Percentiles rank a stretch among this genome's conserved stretches.
Evolutionary conservation across 108 stramenopile genomes (phyloP).

Genomic region (Fragilaria radians): DNA sequence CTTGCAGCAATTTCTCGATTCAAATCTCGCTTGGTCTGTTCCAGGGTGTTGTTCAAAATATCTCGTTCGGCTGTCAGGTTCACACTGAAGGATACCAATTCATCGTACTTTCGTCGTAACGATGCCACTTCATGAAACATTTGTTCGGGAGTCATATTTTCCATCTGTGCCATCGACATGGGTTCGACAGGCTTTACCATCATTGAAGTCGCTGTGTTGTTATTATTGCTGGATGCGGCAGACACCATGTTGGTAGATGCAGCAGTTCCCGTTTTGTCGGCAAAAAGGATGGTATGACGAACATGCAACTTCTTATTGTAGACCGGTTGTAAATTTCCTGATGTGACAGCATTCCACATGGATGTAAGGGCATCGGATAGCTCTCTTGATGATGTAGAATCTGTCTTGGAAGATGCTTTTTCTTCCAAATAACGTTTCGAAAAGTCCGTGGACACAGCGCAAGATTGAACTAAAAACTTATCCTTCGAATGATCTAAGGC

Average conservation of each 20-base stretch:
- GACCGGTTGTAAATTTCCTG: conserved; percentile 22
- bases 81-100: conserved; percentile 86
- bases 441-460: conserved; percentile 47
- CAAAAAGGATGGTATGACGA: conserved; percentile 57
- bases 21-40: conserved; percentile 86
- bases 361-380: conserved; percentile 67
- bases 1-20: conserved; percentile 71
- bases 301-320: conserved; percentile 84
- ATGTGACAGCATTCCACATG: conserved; percentile 74
- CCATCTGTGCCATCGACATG: conserved; percentile 22
- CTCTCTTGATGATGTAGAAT: conserved; percentile 29
- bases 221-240: too few species aligned
- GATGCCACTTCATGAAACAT: conserved; percentile 54
- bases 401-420: conserved; percentile 15
- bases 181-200: conserved; percentile 6
- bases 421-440: conserved; percentile 18
- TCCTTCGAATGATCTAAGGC: conserved; percentile 90
- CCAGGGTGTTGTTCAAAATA: conserved; percentile 86
- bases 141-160: conserved; percentile 75
- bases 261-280: conserved; percentile 1
- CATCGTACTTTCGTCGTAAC: conserved; percentile 89
- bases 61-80: conserved; percentile 92
- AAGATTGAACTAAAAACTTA: conserved; percentile 85
- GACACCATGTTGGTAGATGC: conserved; percentile 1
- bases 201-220: conserved; percentile 5